A percentile compares a stretch with the other conserved stretches of the same genome.
Conservation (phyloP, 2,329 filamentous ascomycete genomes). For the Emergomyces orientalis region DNA sequence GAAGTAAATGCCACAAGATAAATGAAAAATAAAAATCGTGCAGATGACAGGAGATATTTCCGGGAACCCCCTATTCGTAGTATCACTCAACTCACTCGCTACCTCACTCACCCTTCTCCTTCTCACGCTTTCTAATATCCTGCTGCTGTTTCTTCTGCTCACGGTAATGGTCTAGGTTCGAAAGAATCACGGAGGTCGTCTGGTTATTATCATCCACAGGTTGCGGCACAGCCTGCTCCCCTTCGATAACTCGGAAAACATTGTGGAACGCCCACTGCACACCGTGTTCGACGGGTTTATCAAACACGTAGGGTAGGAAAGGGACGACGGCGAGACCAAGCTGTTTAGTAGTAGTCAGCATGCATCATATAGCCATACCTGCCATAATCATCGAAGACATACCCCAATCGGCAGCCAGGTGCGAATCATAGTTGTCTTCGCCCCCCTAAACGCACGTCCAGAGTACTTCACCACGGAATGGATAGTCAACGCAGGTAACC, state of each 20-base stretch:
- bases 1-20: background rate
- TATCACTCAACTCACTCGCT: background rate
- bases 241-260: slow-evolving; percentile 65
- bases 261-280: slow-evolving; percentile 87
- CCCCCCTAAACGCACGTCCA: slow-evolving; percentile 71
- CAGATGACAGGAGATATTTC: background rate
- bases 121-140: slow-evolving; percentile 17
- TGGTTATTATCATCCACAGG: slow-evolving; percentile 11
- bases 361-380: slow-evolving; percentile 5
- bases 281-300: slow-evolving; percentile 83
- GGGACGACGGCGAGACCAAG: slow-evolving; percentile 65
- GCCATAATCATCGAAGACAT: slow-evolving; percentile 24
- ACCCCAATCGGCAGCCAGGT: slow-evolving; percentile 89
- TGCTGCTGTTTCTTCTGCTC: slow-evolving; percentile 22
- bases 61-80: background rate
- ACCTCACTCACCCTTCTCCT: slow-evolving; percentile 15
- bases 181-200: slow-evolving; percentile 16
- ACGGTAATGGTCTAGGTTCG: slow-evolving; percentile 17
- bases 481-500: slow-evolving; percentile 84
- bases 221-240: slow-evolving; percentile 44
- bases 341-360: slow-evolving; percentile 28
- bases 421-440: slow-evolving; percentile 63
- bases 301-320: slow-evolving; percentile 73
- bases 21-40: background rate
- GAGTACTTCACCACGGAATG: slow-evolving; percentile 88